Evolutionary conservation across 2,329 filamentous ascomycete species (phyloP).

Genomic region (Zymoseptoria pseudotritici): DNA sequence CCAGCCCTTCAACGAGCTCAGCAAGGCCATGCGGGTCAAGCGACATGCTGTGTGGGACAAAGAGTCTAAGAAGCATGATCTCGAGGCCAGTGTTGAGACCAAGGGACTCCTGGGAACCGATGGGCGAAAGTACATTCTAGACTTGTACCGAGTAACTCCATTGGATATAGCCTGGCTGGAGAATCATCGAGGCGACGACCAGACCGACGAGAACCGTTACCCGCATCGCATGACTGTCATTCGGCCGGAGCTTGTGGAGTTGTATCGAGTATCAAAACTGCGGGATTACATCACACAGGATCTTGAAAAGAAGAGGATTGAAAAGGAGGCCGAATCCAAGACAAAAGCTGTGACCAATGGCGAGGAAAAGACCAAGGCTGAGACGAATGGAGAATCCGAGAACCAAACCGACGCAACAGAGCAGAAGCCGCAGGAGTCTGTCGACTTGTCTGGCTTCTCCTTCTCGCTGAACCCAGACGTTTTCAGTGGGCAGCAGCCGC

Average conservation of each 20-base stretch:
- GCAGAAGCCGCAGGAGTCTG: conserved; percentile 51
- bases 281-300: conserved; percentile 80
- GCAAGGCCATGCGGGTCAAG: conserved; percentile 84
- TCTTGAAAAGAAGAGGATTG: conserved; percentile 53
- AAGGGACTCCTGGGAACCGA: conserved; percentile 97
- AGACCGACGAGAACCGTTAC: conserved; percentile 54
- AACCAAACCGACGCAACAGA: conserved; percentile 21
- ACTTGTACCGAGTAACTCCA: conserved; percentile 89
- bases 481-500: conserved; percentile 84
- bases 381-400: conserved; percentile 16
- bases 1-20: conserved; percentile 79
- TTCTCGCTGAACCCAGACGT: conserved; percentile 91
- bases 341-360: conserved; percentile 7
- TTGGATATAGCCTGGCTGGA: conserved; percentile 89
- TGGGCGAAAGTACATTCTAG: conserved; percentile 93
- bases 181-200: conserved; percentile 52
- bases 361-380: conserved; percentile 26
- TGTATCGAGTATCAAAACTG: conserved; percentile 77
- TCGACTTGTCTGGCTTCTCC: conserved; percentile 80
- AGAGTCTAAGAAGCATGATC: conserved; percentile 77
- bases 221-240: conserved; percentile 96
- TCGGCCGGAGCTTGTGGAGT: conserved; percentile 80
- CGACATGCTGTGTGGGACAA: conserved; percentile 98
- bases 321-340: conserved; percentile 16
- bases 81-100: conserved; percentile 94